These are phyloP conservation scores for Fragaria nilgerrensis DNA, from an alignment of 306 rosid genomes.

Conservation along the genomic window DNA sequence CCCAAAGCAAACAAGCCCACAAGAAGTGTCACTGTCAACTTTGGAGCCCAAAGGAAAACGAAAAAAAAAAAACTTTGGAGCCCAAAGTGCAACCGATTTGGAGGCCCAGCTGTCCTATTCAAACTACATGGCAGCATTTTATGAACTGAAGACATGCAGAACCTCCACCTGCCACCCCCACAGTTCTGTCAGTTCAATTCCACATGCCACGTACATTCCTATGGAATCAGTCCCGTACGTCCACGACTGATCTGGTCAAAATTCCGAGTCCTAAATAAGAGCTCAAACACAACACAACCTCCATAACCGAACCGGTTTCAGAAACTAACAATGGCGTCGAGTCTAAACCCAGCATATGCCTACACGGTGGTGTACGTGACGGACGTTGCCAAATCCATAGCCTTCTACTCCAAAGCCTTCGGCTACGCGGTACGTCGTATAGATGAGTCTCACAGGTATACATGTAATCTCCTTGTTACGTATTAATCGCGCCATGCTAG, in stretches of 20 bases:
- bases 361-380: slow-evolving; percentile 65
- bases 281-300: not conserved
- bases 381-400: slow-evolving; percentile 64
- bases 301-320: not conserved
- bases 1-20: no score
- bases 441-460: slow-evolving; percentile 65
- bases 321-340: slow-evolving; percentile 39
- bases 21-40: no score
- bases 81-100: no score
- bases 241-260: not conserved
- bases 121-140: slow-evolving; percentile 3
- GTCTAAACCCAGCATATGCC: slow-evolving; percentile 48
- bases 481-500: no score
- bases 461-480: no score
- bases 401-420: slow-evolving; percentile 72
- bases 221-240: not conserved
- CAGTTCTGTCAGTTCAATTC: not conserved
- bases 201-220: not conserved
- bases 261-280: not conserved
- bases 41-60: no score
- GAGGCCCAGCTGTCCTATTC: no score
- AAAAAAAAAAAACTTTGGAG: no score
- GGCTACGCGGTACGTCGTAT: slow-evolving; percentile 70
- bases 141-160: slow-evolving; percentile 18
- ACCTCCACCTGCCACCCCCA: not conserved